Base-by-base conservation (phyloP, 352 stramenopile species). In the Pythium apleroticum region DNA sequence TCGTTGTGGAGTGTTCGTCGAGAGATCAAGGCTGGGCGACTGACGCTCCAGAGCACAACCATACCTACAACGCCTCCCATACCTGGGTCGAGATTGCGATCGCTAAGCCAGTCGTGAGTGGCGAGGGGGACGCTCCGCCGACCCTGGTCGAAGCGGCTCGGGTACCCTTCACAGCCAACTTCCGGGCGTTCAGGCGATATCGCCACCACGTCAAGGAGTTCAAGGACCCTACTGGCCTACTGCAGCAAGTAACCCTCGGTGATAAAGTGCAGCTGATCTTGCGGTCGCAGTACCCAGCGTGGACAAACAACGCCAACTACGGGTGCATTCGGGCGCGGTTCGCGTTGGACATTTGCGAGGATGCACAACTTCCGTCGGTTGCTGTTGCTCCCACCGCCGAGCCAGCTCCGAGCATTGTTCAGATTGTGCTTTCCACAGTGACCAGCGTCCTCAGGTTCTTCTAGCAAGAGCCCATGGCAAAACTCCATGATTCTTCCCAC, bases 21-120 rank as follows among this genome's bases (percentile, higher is more conserved):
- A 82, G 85, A 37, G 84, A 93, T 54, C 84, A 93, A 57, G 84
- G 82, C 15, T 93, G 84, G 84, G 82, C 84, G 41, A 65, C 27
- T 4, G 27, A 57, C n/a, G 66, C 70, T 22, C 66, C 56, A 22
- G 31, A 71, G 62, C 57, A 80, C 33, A 84, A 91, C 22, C 72
- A 75, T 14, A 90, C 82, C 20, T 93, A 93, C 58, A 50, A 68
- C 3, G 60, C 35, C 14, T 86, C 79, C 9, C 81, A 64, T 24
- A 91, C 84, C n/a, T 93, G 84, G 84, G 72, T 61, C 24, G 82
- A 93, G 46, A 56, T 93, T 15, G 73, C 60, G 1, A 71, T 91
- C 7, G 61, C 66, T 37, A 84, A 80, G 45, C 58, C 25, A 19
- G 65, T 17, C 27, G 66, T 45, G 2, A 53, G 55, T 31, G 60